Conservation (phyloP, 108 stramenopile genomes). For the Fragilaria crotonensis region DNA sequence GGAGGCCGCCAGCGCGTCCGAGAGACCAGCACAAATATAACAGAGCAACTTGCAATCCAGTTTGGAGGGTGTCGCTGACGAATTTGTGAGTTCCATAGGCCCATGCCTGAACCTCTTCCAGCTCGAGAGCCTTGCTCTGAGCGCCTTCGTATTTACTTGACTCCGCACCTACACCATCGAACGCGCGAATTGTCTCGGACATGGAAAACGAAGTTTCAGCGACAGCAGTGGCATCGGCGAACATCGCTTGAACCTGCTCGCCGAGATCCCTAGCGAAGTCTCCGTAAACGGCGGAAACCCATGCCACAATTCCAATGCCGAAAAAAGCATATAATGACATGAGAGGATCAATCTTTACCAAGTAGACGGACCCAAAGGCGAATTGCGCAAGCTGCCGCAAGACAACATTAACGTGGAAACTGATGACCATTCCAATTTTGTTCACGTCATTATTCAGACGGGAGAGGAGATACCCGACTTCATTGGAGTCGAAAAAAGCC, state of each 20-base stretch:
- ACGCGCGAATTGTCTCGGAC: slow-evolving; percentile 78
- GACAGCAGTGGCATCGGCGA: slow-evolving; percentile 72
- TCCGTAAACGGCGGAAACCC: slow-evolving; percentile 64
- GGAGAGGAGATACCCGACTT: slow-evolving; percentile 69
- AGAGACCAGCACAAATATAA: slow-evolving; percentile 61
- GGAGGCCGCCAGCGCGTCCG: slow-evolving; percentile 52
- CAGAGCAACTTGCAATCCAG: slow-evolving; percentile 44
- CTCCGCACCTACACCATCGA: slow-evolving; percentile 66
- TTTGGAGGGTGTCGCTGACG: slow-evolving; percentile 66
- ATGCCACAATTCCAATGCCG: slow-evolving; percentile 61
- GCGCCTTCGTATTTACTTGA: slow-evolving; percentile 62
- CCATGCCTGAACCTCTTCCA: slow-evolving; percentile 85
- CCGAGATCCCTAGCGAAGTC: slow-evolving; percentile 60
- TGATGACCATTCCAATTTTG: slow-evolving; percentile 77
- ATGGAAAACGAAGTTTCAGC: slow-evolving; percentile 82
- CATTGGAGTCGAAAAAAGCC: slow-evolving; percentile 78
- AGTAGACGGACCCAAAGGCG: slow-evolving; percentile 59
- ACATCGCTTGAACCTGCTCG: slow-evolving; percentile 65
- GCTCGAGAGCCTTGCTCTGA: slow-evolving; percentile 59
- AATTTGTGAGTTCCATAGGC: slow-evolving; percentile 79
- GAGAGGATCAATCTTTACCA: slow-evolving; percentile 55
- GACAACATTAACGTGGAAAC: slow-evolving; percentile 78
- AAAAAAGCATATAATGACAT: slow-evolving; percentile 59
- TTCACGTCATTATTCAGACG: slow-evolving; percentile 86
- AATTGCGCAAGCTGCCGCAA: slow-evolving; percentile 77